Conservation (phyloP, 306 rosid genomes). For the Fragaria iinumae region DNA sequence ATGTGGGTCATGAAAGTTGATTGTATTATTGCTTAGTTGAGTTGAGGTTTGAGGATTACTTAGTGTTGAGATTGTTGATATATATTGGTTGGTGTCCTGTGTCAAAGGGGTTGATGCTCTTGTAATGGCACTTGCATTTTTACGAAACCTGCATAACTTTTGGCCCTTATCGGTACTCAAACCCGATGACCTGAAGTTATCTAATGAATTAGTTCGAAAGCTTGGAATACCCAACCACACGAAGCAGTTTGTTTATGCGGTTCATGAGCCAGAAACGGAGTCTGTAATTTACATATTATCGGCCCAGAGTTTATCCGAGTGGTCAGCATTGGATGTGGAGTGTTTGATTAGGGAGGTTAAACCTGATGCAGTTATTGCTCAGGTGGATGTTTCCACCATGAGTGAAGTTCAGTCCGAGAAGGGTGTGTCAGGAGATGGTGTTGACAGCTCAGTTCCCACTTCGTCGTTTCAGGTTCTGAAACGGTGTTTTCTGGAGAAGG, state of each 20-base stretch:
- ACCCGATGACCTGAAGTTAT: conserved; percentile 46
- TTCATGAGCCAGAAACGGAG: conserved; percentile 49
- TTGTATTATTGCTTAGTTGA: background rate
- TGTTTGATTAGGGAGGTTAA: conserved; percentile 50
- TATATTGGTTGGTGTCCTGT: conserved; percentile 6
- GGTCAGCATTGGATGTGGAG: conserved; percentile 55
- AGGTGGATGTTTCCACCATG: conserved; percentile 37
- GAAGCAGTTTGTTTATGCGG: conserved; percentile 63
- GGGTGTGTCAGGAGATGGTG: conserved; percentile 22
- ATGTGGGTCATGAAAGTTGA: conserved; percentile 5
- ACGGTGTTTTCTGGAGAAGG: conserved; percentile 60
- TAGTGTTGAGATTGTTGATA: background rate
- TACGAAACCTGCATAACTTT: conserved; percentile 46
- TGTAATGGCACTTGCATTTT: conserved; percentile 51
- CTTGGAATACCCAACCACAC: conserved; percentile 55
- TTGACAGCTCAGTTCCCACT: conserved; percentile 47
- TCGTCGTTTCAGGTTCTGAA: conserved; percentile 62
- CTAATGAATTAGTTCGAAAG: conserved; percentile 50
- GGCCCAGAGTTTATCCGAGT: conserved; percentile 56
- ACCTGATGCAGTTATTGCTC: conserved; percentile 77
- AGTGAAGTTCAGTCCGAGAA: conserved; percentile 37
- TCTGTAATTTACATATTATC: conserved; percentile 69
- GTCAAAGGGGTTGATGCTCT: conserved; percentile 15
- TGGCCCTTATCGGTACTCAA: conserved; percentile 65
- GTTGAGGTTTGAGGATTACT: background rate